These are phyloP conservation scores for Daedalea quercina DNA, from an alignment of 768 basidiomycete genomes.

Conservation along the genomic window DNA sequence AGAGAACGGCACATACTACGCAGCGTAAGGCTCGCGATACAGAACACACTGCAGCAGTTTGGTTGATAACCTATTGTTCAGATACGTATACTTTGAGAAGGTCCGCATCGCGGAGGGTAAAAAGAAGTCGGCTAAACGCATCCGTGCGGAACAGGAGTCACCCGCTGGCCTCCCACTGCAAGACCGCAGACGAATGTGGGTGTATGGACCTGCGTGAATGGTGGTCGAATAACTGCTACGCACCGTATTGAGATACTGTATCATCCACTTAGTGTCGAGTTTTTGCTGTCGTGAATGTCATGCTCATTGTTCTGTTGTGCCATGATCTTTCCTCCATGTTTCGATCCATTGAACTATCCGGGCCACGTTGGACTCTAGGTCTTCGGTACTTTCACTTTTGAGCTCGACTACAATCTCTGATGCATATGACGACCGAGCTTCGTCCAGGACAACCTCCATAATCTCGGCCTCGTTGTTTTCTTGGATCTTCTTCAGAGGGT, in stretches of 20 bases:
- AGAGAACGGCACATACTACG: conserved; percentile 37
- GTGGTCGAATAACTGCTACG: not conserved
- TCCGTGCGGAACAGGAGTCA: conserved; percentile 27
- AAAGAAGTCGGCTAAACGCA: conserved; percentile 36
- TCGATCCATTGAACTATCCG: conserved; percentile 87
- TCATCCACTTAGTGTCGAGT: not conserved
- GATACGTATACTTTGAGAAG: conserved; percentile 45
- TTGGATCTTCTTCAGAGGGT: conserved; percentile 88
- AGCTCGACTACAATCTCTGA: conserved; percentile 85
- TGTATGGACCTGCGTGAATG: not conserved
- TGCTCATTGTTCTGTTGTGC: conserved; percentile 1
- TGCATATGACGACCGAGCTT: conserved; percentile 82
- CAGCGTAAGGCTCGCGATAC: conserved; percentile 28
- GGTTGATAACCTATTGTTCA: conserved; percentile 8
- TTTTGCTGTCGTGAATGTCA: not conserved
- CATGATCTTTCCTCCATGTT: conserved; percentile 47
- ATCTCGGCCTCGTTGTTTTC: conserved; percentile 99
- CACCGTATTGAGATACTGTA: not conserved
- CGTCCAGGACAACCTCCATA: conserved; percentile 86
- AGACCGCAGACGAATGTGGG: conserved; percentile 13
- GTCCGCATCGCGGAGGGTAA: conserved; percentile 39
- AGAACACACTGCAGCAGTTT: not conserved
- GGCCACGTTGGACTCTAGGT: conserved; percentile 82
- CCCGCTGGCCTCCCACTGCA: conserved; percentile 11
- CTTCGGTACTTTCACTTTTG: conserved; percentile 64